phyloP scores from a whole-genome alignment of 345 rosid genomes.

The Kandelia obovata region DNA sequence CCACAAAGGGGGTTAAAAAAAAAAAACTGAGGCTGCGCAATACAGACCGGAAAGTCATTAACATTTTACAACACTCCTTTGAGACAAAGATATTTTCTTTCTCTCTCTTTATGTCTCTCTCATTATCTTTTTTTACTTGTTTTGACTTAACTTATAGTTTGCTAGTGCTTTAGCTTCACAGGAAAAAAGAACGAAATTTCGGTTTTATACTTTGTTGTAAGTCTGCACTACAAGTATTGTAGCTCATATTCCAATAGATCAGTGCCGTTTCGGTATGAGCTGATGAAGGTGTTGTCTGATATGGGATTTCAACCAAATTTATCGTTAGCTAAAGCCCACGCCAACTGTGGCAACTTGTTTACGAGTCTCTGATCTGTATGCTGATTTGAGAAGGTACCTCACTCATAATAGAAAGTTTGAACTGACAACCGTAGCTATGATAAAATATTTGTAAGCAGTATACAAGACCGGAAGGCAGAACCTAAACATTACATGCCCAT shows the following conservation, averaged over 20 bases:
- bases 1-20: not conserved
- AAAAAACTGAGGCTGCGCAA: no score
- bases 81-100: no score
- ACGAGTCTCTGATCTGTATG: no score
- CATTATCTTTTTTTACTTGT: not conserved
- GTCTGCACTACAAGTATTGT: not conserved
- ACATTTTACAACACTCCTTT: no score
- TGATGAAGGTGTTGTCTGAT: no score
- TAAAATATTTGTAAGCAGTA: not conserved
- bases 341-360: no score
- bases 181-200: not conserved
- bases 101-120: no score
- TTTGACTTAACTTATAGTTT: not conserved
- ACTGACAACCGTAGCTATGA: not conserved
- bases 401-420: not conserved
- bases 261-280: no score
- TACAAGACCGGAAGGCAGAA: not conserved
- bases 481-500: not conserved
- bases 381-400: not conserved
- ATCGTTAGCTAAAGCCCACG: no score
- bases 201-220: not conserved
- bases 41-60: no score
- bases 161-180: not conserved
- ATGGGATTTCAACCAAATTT: no score
- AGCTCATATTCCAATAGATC: no score